Base-by-base conservation (phyloP, 805 yeast species). In the Ogataea paradorogensis region DNA sequence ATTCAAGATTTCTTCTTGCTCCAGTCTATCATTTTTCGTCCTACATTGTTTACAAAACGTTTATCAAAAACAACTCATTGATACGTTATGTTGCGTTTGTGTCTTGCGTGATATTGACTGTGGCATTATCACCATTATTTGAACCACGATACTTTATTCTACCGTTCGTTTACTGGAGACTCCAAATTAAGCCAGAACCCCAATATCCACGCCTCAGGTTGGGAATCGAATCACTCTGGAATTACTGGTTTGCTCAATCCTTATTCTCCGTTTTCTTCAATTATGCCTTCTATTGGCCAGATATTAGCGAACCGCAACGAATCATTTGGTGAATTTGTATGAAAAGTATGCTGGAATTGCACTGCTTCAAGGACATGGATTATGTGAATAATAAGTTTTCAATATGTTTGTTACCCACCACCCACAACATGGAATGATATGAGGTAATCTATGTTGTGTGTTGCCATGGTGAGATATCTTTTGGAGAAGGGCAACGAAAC, bases 301-400 rank as follows among this genome's bases (percentile, higher is more conserved):
- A 73, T 40, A 84, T 85, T 51, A 69, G 74, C 0, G 72, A 68
- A 0, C 63, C 60, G 7, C 96, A 89, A 61, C 74, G 97, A 52
- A 86, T 93, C 44, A 89, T 91, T 52, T 93, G 98, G 99, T 93
- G 13, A 26, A n/a, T n/a, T n/a, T n/a, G n/a, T n/a, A n/a, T n/a
- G n/a, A n/a, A n/a, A n/a, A n/a, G n/a, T n/a, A n/a, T n/a, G n/a
- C n/a, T n/a, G n/a, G n/a, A n/a, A n/a, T n/a, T n/a, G n/a, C n/a
- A n/a, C n/a, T n/a, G n/a, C n/a, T n/a, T n/a, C n/a, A n/a, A n/a
- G n/a, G n/a, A n/a, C n/a, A n/a, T n/a, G n/a, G n/a, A n/a, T n/a
- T n/a, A n/a, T n/a, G n/a, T n/a, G n/a, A n/a, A n/a, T n/a, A n/a
- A n/a, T n/a, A n/a, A n/a, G n/a, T n/a, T n/a, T n/a, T n/a, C n/a